phyloP scores from a whole-genome alignment of 352 stramenopile species.

The Globisporangium alternatum region DNA sequence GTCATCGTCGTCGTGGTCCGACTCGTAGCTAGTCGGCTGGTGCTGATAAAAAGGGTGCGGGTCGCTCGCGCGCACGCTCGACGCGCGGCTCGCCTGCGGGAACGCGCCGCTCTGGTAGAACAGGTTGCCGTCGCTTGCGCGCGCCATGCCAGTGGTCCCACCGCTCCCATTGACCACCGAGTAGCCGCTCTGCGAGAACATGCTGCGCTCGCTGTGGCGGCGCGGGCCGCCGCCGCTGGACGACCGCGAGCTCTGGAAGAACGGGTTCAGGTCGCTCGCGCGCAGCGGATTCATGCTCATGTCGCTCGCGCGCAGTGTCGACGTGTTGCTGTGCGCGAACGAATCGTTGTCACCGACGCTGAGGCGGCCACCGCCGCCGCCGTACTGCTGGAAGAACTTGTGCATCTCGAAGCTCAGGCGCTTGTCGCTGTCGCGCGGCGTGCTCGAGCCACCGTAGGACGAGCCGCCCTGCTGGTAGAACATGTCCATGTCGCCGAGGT shows the following conservation, averaged over 20 bases:
- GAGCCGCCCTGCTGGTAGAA: constrained; percentile 53
- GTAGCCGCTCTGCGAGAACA: constrained; percentile 23
- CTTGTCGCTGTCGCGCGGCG: constrained; percentile 34
- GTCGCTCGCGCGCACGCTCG: constrained; percentile 18
- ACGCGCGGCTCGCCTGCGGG: constrained; percentile 8
- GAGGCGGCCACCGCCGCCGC: constrained; percentile 14
- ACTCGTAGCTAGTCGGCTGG: constrained; percentile 21
- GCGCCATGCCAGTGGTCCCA: constrained; percentile 13
- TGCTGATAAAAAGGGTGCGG: constrained; percentile 21
- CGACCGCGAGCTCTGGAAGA: constrained; percentile 26
- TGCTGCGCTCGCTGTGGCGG: constrained; percentile 22
- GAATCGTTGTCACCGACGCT: constrained; percentile 41
- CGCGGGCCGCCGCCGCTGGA: constrained; percentile 19
- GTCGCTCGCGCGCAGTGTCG: constrained; percentile 39
- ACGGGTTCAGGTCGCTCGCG: constrained; percentile 43
- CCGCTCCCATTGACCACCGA: constrained; percentile 14
- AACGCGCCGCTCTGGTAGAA: constrained; percentile 35
- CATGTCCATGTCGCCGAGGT: constrained; percentile 78
- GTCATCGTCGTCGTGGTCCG: constrained; percentile 32
- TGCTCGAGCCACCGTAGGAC: constrained; percentile 24
- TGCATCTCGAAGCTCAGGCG: constrained; percentile 64
- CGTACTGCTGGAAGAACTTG: constrained; percentile 71
- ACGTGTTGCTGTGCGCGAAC: constrained; percentile 42
- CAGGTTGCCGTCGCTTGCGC: constrained; percentile 42
- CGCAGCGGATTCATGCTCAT: constrained; percentile 23